Conservation (phyloP, 345 rosid genomes). For the Dimocarpus longan region DNA sequence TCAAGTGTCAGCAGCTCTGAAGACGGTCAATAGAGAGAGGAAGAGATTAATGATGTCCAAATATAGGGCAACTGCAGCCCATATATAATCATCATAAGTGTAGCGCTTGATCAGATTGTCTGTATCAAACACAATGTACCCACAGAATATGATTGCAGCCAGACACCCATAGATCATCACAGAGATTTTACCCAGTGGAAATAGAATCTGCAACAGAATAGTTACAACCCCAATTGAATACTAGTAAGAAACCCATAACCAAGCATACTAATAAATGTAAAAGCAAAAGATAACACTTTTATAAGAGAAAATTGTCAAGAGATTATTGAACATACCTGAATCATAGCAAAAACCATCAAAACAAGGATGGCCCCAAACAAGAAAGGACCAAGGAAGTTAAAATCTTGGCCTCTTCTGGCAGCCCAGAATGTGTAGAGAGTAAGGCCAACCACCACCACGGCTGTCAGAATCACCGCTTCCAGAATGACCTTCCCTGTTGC, state of each 20-base stretch:
- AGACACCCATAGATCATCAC: conserved; percentile 79
- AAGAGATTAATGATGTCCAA: conserved; percentile 80
- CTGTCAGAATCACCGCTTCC: conserved; percentile 73
- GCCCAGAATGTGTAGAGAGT: conserved; percentile 97
- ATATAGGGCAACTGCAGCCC: conserved; percentile 85
- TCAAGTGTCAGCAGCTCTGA: conserved; percentile 68
- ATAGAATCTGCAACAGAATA: conserved; percentile 57
- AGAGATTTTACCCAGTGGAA: conserved; percentile 74
- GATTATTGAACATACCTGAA: conserved; percentile 51
- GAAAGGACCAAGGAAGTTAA: conserved; percentile 90
- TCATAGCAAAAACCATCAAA: conserved; percentile 65
- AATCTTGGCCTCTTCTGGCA: conserved; percentile 82
- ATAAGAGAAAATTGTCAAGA: neutral
- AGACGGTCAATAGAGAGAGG: conserved; percentile 63
- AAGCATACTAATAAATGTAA: neutral
- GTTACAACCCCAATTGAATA: neutral
- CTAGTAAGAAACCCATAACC: neutral
- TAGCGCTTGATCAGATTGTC: conserved; percentile 89
- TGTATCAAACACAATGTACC: conserved; percentile 78
- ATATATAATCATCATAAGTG: conserved; percentile 77
- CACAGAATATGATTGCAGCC: conserved; percentile 82
- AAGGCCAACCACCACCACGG: conserved; percentile 73
- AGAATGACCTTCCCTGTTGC: conserved; percentile 75
- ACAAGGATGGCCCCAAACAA: conserved; percentile 74
- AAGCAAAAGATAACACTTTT: neutral